Base-by-base conservation (phyloP, 768 basidiomycete genomes). In the Tulasnella sp. region DNA sequence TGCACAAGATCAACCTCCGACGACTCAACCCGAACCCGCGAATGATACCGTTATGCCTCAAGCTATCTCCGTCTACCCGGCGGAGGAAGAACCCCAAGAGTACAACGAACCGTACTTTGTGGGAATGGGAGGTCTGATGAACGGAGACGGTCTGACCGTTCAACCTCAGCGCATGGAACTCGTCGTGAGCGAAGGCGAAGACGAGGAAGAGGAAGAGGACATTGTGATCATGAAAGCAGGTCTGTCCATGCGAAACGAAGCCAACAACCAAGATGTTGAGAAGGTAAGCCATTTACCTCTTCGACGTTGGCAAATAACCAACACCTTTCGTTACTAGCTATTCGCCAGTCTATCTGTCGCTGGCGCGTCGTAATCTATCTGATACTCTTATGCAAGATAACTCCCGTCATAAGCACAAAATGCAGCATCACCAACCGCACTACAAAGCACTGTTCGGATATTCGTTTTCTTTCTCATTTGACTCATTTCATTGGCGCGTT, bases 131-230 rank as follows among this genome's bases (percentile, higher is more conserved):
- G 51, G 51, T 4, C 7, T 53, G 51, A 25, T 56, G 40, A 56
- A 56, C 46, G 54, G 54, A 37, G 40, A 53, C 17, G 35, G 35
- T 14, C 27, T 56, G 8, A 34, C 54, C 12, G 54, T 56, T 21
- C 37, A 54, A 15, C 41, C 32, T 11, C 54, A 15, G n/a, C 21
- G 54, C 17, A 56, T 56, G 54, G 54, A 56, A 31, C 41, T 56
- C 3, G 54, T 48, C 11, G 41, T 56, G 8, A 56, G 54, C 23
- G 54, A 56, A n/a, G 54, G 54, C n/a, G 54, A 56, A 19, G 54
- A 56, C n/a, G 54, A 56, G 2, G 54, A 56, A 23, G 54, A 56
- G n/a, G 43, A 56, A 9, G 54, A 56, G 6, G 54, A 56, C 32
- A 35, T 56, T 21, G 43, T 56, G 12, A 42, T 56, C n/a, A n/a